A percentile compares a stretch with the other conserved stretches of the same genome.
Evolutionary conservation across 306 rosid genomes (phyloP).

Genomic region (Hylodesmum podocarpum): DNA sequence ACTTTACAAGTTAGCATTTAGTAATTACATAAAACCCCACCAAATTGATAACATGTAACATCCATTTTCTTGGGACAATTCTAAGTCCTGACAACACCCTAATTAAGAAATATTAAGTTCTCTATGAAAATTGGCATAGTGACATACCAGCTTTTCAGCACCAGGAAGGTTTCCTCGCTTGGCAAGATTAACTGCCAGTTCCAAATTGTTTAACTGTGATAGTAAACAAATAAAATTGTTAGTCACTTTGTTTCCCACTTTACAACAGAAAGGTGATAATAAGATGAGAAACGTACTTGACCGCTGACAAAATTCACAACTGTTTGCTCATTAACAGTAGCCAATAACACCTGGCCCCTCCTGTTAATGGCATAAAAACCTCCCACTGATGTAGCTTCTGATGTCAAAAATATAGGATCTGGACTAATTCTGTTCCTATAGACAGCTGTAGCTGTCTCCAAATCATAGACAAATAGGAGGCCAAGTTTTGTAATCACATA

Average conservation of each 20-base stretch:
- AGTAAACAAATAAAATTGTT: slow-evolving; percentile 9
- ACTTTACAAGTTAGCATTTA: slow-evolving; percentile 21
- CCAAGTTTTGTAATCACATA: slow-evolving; percentile 99
- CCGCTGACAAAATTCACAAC: slow-evolving; percentile 94
- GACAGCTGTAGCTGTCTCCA: slow-evolving; percentile 98
- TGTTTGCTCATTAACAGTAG: slow-evolving; percentile 95
- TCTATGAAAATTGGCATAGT: slow-evolving; percentile 20
- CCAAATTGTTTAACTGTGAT: slow-evolving; percentile 88
- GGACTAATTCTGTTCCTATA: slow-evolving; percentile 99
- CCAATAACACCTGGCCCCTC: slow-evolving; percentile 97
- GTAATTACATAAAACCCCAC: slow-evolving; percentile 20
- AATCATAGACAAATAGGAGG: slow-evolving; percentile 92
- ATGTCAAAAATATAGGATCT: slow-evolving; percentile 95
- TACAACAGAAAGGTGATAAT: slow-evolving; percentile 15
- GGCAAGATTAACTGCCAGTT: slow-evolving; percentile 98
- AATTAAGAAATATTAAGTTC: neutral
- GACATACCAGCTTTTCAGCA: slow-evolving; percentile 90
- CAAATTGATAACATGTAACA: slow-evolving; percentile 1
- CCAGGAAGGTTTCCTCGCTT: slow-evolving; percentile 99
- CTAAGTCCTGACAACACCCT: slow-evolving; percentile 12
- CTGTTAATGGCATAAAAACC: slow-evolving; percentile 96
- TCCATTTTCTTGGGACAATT: slow-evolving; percentile 1
- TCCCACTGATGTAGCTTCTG: slow-evolving; percentile 91
- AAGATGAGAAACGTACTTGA: slow-evolving; percentile 58
- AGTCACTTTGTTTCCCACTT: slow-evolving; percentile 9